Percentiles rank a stretch among this genome's conserved stretches.
phyloP scores from a whole-genome alignment of 2,329 filamentous ascomycete genomes.

The Botrytis medusae region DNA sequence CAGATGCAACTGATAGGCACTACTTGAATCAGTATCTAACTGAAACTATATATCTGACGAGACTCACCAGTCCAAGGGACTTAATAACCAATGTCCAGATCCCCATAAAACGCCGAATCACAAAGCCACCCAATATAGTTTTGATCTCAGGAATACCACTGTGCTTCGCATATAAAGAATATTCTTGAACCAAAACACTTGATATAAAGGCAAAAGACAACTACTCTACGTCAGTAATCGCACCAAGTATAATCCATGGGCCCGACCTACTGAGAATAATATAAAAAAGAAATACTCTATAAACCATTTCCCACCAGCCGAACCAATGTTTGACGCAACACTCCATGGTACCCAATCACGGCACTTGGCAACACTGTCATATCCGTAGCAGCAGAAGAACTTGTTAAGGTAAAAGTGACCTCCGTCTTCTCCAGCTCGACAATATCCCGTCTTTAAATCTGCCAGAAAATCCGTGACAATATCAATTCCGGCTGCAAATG shows the following conservation, averaged over 20 bases:
- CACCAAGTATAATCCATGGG: not conserved
- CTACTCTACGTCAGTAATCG: constrained; percentile 44
- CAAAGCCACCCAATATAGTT: constrained; percentile 88
- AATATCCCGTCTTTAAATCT: constrained; percentile 88
- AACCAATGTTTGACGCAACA: constrained; percentile 65
- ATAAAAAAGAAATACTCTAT: constrained; percentile 87
- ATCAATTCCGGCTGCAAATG: constrained; percentile 85
- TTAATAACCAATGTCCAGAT: constrained; percentile 88
- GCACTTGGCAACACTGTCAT: constrained; percentile 80
- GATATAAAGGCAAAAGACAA: constrained; percentile 75
- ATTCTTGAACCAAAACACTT: constrained; percentile 77
- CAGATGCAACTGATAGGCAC: constrained; percentile 88
- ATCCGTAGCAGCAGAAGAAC: constrained; percentile 89
- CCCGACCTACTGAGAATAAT: constrained; percentile 68
- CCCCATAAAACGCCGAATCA: constrained; percentile 84
- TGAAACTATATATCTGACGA: not conserved
- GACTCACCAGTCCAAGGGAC: constrained; percentile 75
- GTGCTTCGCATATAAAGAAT: constrained; percentile 85
- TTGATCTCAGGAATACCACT: constrained; percentile 98
- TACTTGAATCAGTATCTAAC: constrained; percentile 44
- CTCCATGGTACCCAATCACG: constrained; percentile 87
- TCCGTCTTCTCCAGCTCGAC: constrained; percentile 71
- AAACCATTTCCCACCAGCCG: constrained; percentile 70
- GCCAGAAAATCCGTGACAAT: constrained; percentile 90
- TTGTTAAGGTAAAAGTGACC: constrained; percentile 90